phyloP scores from a whole-genome alignment of 208 protist genomes.

The Phytomonas sp. region DNA sequence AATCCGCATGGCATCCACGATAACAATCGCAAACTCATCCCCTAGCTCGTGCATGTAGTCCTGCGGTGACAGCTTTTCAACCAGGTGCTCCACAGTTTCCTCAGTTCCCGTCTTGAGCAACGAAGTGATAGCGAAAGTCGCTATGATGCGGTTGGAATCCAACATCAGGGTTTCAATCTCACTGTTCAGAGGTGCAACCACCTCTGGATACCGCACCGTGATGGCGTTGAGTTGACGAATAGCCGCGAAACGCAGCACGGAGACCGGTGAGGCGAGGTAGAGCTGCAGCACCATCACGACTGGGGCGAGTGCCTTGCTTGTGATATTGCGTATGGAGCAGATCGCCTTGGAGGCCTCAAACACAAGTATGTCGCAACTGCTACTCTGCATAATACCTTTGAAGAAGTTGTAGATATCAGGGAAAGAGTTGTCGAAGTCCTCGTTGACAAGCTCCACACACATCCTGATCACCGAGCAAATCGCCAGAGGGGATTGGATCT shows the following conservation, averaged over 20 bases:
- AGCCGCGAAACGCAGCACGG: constrained; percentile 92
- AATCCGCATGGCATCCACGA: constrained; percentile 93
- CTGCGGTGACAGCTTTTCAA: constrained; percentile 91
- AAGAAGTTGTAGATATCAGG: constrained; percentile 89
- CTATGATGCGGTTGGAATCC: constrained; percentile 94
- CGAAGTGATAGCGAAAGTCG: constrained; percentile 97
- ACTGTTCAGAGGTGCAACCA: constrained; percentile 90
- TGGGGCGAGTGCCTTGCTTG: constrained; percentile 84
- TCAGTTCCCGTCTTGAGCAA: constrained; percentile 97
- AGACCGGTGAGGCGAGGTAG: constrained; percentile 90
- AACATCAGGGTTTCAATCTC: constrained; percentile 93
- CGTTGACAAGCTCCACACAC: constrained; percentile 87
- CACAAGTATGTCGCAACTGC: constrained; percentile 94
- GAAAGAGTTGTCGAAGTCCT: constrained; percentile 66
- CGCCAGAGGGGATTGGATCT: constrained; percentile 90
- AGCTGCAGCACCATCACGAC: constrained; percentile 90
- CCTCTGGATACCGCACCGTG: constrained; percentile 57
- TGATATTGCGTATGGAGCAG: constrained; percentile 86
- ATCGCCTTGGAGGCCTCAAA: constrained; percentile 96
- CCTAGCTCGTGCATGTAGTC: constrained; percentile 93
- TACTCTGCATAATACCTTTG: constrained; percentile 80
- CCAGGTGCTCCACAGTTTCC: constrained; percentile 92
- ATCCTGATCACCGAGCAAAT: constrained; percentile 94
- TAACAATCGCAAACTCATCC: constrained; percentile 97
- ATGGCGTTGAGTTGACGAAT: constrained; percentile 92